A percentile compares a stretch with the other conserved stretches of the same genome.
phyloP scores from a whole-genome alignment of 2,329 filamentous ascomycete genomes.

The Cladorrhinum sp. region DNA sequence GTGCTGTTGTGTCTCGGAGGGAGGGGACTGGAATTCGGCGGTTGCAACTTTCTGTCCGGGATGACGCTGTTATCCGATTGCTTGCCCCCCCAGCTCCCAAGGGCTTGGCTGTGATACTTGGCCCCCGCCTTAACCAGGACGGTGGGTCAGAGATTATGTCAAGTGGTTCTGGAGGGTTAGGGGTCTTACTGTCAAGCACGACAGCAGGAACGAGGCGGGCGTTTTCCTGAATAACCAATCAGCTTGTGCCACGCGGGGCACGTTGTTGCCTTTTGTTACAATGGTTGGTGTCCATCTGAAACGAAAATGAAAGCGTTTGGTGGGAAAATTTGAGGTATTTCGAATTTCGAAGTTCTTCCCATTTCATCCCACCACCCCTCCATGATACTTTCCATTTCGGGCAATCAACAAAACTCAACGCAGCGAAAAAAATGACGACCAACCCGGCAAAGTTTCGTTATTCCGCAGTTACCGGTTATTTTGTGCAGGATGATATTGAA shows the following conservation, averaged over 20 bases:
- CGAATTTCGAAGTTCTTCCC: background rate
- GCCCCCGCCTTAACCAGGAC: background rate
- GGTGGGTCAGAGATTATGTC: background rate
- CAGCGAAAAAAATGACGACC: background rate
- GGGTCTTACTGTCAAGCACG: background rate
- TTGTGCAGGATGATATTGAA: background rate
- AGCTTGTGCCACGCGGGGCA: background rate
- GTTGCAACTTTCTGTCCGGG: background rate
- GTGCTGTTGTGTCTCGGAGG: background rate
- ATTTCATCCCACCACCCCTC: background rate
- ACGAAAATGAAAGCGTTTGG: background rate
- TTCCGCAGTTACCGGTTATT: constrained; percentile 3
- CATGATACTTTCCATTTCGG: background rate
- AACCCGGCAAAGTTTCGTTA: background rate
- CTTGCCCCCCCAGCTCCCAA: too few relatives aligned
- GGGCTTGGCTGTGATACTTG: background rate
- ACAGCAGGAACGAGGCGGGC: background rate
- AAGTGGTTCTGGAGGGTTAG: background rate
- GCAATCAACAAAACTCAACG: background rate
- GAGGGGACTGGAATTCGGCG: background rate
- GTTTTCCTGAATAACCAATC: background rate
- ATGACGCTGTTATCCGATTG: background rate
- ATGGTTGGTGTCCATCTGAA: background rate
- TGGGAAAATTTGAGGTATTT: background rate
- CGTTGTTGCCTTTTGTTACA: background rate